Evolutionary conservation across 306 rosid genomes (phyloP).

Genomic region (Acacia melanoxylon): DNA sequence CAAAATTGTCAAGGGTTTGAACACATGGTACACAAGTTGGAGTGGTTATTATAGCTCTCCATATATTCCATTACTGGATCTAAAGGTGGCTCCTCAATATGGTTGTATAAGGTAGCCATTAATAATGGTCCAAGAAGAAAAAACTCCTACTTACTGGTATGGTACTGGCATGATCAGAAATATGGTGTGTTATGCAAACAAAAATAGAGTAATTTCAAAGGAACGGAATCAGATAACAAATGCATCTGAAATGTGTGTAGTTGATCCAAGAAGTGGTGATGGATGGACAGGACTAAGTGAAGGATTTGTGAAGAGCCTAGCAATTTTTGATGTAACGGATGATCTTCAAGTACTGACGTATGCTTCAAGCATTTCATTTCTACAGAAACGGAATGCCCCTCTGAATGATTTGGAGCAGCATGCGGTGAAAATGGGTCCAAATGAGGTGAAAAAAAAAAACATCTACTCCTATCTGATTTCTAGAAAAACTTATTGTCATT

Average conservation of each 20-base stretch:
- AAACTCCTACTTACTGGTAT: not conserved
- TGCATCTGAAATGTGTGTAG: slow-evolving; percentile 11
- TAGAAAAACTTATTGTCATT: not conserved
- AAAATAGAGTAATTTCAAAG: not conserved
- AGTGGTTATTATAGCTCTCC: not conserved
- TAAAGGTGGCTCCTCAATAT: not conserved
- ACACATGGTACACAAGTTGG: not conserved
- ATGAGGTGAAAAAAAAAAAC: slow-evolving; percentile 28
- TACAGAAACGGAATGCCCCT: slow-evolving; percentile 31
- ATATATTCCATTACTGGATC: not conserved
- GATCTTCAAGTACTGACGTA: slow-evolving; percentile 29
- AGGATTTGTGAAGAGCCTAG: slow-evolving; percentile 39
- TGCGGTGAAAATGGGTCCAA: not conserved
- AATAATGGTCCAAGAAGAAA: not conserved
- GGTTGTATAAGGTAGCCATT: slow-evolving; percentile 4
- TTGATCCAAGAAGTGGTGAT: slow-evolving; percentile 32
- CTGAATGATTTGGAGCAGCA: not conserved
- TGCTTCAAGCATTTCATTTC: slow-evolving; percentile 27
- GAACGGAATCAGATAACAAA: not conserved
- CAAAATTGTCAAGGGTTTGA: not conserved
- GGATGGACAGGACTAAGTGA: slow-evolving; percentile 9
- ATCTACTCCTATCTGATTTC: not conserved
- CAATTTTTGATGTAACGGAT: slow-evolving; percentile 37
- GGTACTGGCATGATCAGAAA: not conserved
- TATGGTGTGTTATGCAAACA: not conserved